Base-by-base conservation (phyloP, 23 red algal genomes). In the Gracilaria caudata region DNA sequence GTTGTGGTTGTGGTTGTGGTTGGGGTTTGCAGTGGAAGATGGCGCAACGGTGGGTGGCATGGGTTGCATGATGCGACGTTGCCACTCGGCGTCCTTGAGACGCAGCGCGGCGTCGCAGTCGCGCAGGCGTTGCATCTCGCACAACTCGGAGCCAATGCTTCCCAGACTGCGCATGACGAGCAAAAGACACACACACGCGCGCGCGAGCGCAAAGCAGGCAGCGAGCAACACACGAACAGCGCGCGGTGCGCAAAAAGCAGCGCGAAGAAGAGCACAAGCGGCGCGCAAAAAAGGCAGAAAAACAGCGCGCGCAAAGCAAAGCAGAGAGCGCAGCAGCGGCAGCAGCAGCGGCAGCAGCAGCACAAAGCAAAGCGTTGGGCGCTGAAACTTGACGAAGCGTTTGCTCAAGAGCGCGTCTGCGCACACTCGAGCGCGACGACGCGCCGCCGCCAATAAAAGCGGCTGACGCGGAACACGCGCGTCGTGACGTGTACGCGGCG, bases 121-220 rank as follows among this genome's bases (percentile, higher is more conserved):
- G 51, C 85, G 70, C 7, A 89, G 85, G 39, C 68, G 68, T 55
- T 89, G 85, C 85, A 89, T 89, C 56, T 89, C 85, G 60, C 85
- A 89, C 38, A 89, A 73, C 72, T 89, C 85, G 33, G 71, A 79
- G 74, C 85, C 75, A 44, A 89, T 89, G 60, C 63, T 74, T 14
- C 85, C 85, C 16, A 89, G 24, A 36, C 29, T 43, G 17, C 85
- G 85, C 85, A 89, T 89, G 72, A 51, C 10, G 21, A 6, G 7
- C n/a, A 23, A 16, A 61, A 29, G 4, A 25, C 3, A 7, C 26
- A 16, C n/a, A 61, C 7, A 25, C 7, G 57, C n/a, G 57, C 26
- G 66, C 37, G 35, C 9, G 7, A 7, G 66, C 4, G 66, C 7
- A 17, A 1, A 35, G 35, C 7, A 35, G 39, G 35, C 6, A 13